Conservation (phyloP, 495 filamentous ascomycete genomes). For the Echria macrotheca region DNA sequence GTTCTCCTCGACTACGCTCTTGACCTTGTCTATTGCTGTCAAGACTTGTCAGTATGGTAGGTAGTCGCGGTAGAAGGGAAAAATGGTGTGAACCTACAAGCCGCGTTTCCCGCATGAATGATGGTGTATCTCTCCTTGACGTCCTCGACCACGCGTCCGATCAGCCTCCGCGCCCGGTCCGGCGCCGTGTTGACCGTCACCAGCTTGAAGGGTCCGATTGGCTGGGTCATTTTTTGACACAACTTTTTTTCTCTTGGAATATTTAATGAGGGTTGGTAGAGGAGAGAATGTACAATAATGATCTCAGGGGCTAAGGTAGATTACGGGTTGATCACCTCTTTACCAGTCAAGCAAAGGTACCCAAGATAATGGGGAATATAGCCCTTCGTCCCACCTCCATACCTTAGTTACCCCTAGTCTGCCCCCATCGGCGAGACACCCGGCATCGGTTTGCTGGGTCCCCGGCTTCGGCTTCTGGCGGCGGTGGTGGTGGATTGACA, state of each 20-base stretch:
- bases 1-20: conserved; percentile 16
- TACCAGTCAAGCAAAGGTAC: too few relatives aligned
- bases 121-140: conserved; percentile 58
- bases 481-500: too few relatives aligned
- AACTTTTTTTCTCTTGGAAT: too few relatives aligned
- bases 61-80: background rate
- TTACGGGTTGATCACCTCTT: too few relatives aligned
- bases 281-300: background rate
- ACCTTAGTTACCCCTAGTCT: too few relatives aligned
- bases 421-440: too few relatives aligned
- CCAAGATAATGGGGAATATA: too few relatives aligned
- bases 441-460: too few relatives aligned
- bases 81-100: conserved; percentile 34
- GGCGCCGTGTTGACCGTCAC: conserved; percentile 67
- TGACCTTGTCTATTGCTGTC: conserved; percentile 27
- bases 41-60: background rate
- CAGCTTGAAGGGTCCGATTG: conserved; percentile 53
- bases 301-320: too few relatives aligned
- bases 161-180: conserved; percentile 56
- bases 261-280: too few relatives aligned
- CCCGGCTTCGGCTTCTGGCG: too few relatives aligned
- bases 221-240: conserved; percentile 5
- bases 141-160: conserved; percentile 53
- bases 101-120: conserved; percentile 53
- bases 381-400: too few relatives aligned